A percentile compares a stretch with the other conserved stretches of the same genome.
phyloP scores from a whole-genome alignment of 2,329 filamentous ascomycete species.

The Talaromyces sp. region DNA sequence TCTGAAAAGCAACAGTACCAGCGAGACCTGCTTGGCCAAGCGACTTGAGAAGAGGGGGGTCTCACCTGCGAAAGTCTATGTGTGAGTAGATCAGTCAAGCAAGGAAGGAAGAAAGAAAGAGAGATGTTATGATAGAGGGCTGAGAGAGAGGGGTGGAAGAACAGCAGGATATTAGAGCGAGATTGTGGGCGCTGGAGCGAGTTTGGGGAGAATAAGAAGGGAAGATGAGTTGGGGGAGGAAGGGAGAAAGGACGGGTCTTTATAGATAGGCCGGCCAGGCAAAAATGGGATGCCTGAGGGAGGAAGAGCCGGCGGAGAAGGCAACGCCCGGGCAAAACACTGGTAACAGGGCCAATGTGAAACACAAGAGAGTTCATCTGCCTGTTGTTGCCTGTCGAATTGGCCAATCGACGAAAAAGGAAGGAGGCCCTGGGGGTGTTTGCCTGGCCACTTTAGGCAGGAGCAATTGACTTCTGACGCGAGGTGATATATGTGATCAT shows the following conservation, averaged over 20 bases:
- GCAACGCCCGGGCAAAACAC: not conserved
- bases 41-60: not conserved
- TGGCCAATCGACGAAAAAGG: not conserved
- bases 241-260: not conserved
- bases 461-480: not conserved
- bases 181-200: too few species aligned
- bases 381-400: not conserved
- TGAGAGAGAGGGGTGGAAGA: not conserved
- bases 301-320: not conserved
- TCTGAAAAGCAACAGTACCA: not conserved
- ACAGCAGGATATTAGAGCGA: too few species aligned
- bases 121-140: not conserved
- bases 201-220: slow-evolving; percentile 4
- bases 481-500: not conserved
- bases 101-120: not conserved
- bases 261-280: slow-evolving; percentile 1
- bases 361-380: not conserved
- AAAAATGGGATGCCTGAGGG: not conserved
- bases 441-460: not conserved
- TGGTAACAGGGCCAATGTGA: too few species aligned
- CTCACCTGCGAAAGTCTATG: not conserved
- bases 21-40: not conserved
- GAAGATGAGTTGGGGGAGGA: not conserved
- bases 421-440: not conserved
- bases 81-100: not conserved